These are phyloP conservation scores for Leucoagaricus sp. DNA, from an alignment of 1,284 basidiomycete genomes.

Conservation along the genomic window DNA sequence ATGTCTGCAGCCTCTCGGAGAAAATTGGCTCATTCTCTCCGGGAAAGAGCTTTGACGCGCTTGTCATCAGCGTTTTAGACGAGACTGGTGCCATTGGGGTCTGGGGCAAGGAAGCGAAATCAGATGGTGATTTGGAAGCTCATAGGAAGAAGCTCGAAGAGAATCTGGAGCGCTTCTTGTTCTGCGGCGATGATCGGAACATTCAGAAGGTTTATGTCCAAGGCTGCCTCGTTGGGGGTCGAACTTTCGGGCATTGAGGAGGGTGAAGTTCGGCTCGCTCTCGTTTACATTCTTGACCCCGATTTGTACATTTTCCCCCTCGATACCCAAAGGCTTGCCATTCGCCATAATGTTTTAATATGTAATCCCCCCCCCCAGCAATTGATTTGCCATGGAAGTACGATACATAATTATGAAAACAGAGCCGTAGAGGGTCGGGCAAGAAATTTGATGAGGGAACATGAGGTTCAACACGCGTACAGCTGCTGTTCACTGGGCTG, in stretches of 20 bases:
- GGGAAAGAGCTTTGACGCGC: conserved; percentile 91
- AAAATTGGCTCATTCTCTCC: conserved; percentile 78
- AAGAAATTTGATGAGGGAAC: no score
- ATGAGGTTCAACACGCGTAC: no score
- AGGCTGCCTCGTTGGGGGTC: conserved; percentile 77
- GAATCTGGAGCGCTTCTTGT: conserved; percentile 74
- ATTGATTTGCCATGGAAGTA: no score
- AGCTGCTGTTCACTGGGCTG: no score
- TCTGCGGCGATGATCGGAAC: conserved; percentile 89
- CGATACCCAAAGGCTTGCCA: neutral
- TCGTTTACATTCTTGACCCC: no score
- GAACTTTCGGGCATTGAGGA: neutral
- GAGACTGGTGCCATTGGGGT: conserved; percentile 52
- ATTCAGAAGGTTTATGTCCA: conserved; percentile 85
- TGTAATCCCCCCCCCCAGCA: no score
- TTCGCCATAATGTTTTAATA: no score
- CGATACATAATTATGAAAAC: no score
- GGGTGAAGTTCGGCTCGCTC: neutral
- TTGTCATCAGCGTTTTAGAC: conserved; percentile 59
- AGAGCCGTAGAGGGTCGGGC: no score
- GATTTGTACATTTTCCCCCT: no score
- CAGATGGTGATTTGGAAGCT: conserved; percentile 16
- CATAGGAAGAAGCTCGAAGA: conserved; percentile 39
- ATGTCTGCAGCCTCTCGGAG: conserved; percentile 74
- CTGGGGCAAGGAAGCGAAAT: conserved; percentile 54